phyloP scores from a whole-genome alignment of 176 grass and related monocot genomes.

The Avena atlantica region DNA sequence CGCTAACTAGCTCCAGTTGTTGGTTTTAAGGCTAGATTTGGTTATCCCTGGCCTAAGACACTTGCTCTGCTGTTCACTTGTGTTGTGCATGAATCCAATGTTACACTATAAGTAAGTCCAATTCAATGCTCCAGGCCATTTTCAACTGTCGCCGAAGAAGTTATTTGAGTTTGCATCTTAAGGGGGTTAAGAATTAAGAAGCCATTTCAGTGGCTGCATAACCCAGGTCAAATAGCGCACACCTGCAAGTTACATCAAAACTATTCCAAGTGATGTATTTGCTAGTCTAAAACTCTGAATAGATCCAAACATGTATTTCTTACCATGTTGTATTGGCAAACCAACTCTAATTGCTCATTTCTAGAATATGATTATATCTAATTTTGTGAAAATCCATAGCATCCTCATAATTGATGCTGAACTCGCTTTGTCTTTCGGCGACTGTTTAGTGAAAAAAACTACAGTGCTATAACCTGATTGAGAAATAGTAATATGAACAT shows the following conservation, averaged over 20 bases:
- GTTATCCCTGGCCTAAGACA: neutral
- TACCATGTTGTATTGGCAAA: neutral
- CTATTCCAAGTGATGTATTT: neutral
- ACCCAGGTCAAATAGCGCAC: neutral
- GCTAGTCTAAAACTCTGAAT: neutral
- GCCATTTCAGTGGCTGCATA: conserved; percentile 1
- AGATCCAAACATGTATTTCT: neutral
- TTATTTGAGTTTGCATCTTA: neutral
- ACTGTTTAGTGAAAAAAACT: conserved; percentile 9
- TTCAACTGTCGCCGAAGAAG: neutral
- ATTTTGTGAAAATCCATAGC: neutral
- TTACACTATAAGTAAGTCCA: neutral
- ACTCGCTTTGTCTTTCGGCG: neutral
- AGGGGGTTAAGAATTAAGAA: conserved; percentile 2
- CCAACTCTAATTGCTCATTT: neutral
- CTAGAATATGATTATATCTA: neutral
- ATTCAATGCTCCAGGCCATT: neutral
- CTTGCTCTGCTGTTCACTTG: neutral
- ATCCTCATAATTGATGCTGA: neutral
- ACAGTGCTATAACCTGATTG: conserved; percentile 25
- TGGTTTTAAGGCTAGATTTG: too few species aligned
- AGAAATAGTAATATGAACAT: conserved; percentile 7
- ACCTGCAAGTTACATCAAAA: neutral
- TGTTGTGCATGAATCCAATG: neutral
- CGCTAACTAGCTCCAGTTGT: conserved; percentile 6